These are phyloP conservation scores for Lactarius sp. DNA, from an alignment of 768 basidiomycete genomes.

Conservation along the genomic window DNA sequence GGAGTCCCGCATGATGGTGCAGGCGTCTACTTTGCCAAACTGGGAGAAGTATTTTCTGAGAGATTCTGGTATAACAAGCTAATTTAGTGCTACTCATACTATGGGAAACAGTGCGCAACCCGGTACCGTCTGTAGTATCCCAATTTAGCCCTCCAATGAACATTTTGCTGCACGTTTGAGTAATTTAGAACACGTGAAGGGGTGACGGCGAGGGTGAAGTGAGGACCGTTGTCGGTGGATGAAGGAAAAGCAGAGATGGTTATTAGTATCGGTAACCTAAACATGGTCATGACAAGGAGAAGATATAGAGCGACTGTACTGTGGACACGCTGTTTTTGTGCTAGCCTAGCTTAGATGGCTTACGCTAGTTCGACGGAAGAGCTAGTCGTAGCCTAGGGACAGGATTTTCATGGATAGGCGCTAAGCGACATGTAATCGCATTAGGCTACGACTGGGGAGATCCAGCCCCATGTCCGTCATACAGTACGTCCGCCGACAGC, in stretches of 20 bases:
- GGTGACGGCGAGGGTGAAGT: slow-evolving; percentile 18
- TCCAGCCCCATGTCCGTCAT: slow-evolving; percentile 23
- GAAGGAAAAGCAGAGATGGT: slow-evolving; percentile 45
- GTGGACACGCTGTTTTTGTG: slow-evolving; percentile 37
- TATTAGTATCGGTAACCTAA: slow-evolving; percentile 76
- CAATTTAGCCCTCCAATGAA: slow-evolving; percentile 98
- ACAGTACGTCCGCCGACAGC: slow-evolving; percentile 22
- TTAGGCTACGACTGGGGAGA: slow-evolving; percentile 32
- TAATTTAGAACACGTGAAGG: slow-evolving; percentile 15
- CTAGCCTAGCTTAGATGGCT: slow-evolving; percentile 56
- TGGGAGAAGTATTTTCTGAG: slow-evolving; percentile 85
- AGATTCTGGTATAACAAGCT: slow-evolving; percentile 44
- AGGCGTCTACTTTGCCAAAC: slow-evolving; percentile 93
- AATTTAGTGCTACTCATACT: slow-evolving; percentile 38
- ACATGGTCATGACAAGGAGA: slow-evolving; percentile 50
- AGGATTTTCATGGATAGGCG: slow-evolving; percentile 21
- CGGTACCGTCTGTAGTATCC: slow-evolving; percentile 95
- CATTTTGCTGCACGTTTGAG: slow-evolving; percentile 76
- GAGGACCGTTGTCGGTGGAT: slow-evolving; percentile 26
- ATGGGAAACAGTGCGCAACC: slow-evolving; percentile 36
- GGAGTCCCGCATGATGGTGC: slow-evolving; percentile 96
- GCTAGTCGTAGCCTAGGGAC: slow-evolving; percentile 27
- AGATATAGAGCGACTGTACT: slow-evolving; percentile 62
- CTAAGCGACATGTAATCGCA: slow-evolving; percentile 27
- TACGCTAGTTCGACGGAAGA: slow-evolving; percentile 28